Percentiles rank a stretch among this genome's conserved stretches.
These are phyloP conservation scores for Fonsecaea nubica DNA, from an alignment of 2,329 filamentous ascomycete genomes.

Conservation along the genomic window DNA sequence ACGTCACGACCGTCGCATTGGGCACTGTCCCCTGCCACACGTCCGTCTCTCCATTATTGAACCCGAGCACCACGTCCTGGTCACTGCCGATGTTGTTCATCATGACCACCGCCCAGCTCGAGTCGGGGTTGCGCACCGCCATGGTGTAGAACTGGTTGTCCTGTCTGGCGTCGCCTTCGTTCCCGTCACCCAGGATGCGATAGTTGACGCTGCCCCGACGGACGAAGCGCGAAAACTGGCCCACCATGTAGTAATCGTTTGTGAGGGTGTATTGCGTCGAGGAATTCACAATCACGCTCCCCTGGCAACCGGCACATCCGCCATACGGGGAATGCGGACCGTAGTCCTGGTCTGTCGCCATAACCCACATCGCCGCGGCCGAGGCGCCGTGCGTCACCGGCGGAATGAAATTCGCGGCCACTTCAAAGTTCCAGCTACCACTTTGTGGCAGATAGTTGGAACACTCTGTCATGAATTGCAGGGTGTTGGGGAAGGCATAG, in stretches of 20 bases:
- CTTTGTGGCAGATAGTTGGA: conserved; percentile 43
- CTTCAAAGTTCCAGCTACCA: conserved; percentile 21
- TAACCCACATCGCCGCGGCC: conserved; percentile 44
- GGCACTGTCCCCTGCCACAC: conserved; percentile 44
- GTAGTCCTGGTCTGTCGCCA: conserved; percentile 41
- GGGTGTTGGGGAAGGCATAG: conserved; percentile 43
- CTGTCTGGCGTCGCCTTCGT: conserved; percentile 54
- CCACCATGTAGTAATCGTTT: conserved; percentile 62
- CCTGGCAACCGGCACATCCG: conserved; percentile 42
- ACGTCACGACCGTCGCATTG: conserved; percentile 43
- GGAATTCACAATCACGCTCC: conserved; percentile 42
- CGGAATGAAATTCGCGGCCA: conserved; percentile 27
- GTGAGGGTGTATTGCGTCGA: conserved; percentile 54
- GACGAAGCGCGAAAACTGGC: conserved; percentile 60
- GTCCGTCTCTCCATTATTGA: conserved; percentile 36
- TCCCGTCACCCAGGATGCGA: conserved; percentile 48
- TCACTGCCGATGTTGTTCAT: conserved; percentile 58
- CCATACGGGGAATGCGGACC: conserved; percentile 43
- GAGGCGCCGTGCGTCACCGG: conserved; percentile 45
- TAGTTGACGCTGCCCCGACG: conserved; percentile 50
- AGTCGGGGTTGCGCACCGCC: conserved; percentile 57
- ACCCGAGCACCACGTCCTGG: conserved; percentile 48
- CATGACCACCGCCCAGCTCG: conserved; percentile 54
- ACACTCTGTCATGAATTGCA: conserved; percentile 53
- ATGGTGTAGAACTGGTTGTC: conserved; percentile 53